Evolutionary conservation across 495 filamentous ascomycete genomes (phyloP).

Genomic region (Aspergillus leporis): DNA sequence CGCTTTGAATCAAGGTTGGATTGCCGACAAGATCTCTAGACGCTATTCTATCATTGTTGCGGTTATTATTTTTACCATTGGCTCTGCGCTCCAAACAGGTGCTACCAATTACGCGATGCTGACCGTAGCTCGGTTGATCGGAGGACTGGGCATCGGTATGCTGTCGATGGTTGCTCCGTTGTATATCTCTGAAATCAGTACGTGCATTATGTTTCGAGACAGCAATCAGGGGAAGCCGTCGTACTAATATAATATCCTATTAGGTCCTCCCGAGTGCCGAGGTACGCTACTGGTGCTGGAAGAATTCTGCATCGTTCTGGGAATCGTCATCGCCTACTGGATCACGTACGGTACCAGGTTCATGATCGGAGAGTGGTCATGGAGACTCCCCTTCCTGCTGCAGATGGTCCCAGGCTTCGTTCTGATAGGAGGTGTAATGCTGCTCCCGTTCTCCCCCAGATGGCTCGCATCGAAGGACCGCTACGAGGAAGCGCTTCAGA

Average conservation of each 20-base stretch:
- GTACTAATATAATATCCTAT: not conserved
- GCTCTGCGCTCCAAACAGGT: conserved; percentile 56
- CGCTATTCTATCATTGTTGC: conserved; percentile 59
- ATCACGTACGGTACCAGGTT: conserved; percentile 57
- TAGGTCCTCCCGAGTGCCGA: conserved; percentile 54
- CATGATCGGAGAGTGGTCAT: conserved; percentile 52
- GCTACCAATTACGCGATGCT: conserved; percentile 58
- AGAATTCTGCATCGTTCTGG: conserved; percentile 56
- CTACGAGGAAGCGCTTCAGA: conserved; percentile 48
- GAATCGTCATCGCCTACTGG: conserved; percentile 58
- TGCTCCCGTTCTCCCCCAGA: conserved; percentile 54
- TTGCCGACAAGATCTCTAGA: conserved; percentile 59
- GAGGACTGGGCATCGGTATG: conserved; percentile 63
- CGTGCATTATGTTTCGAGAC: conserved; percentile 10
- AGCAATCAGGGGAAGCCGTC: no score
- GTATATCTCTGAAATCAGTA: conserved; percentile 58
- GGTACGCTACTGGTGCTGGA: conserved; percentile 55
- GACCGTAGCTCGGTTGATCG: conserved; percentile 58
- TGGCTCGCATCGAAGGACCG: conserved; percentile 53
- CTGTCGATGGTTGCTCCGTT: conserved; percentile 53
- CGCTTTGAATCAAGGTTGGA: conserved; percentile 58
- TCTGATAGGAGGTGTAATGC: conserved; percentile 44
- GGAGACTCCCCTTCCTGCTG: conserved; percentile 51
- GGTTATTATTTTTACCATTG: conserved; percentile 55
- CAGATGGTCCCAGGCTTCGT: conserved; percentile 52